Base-by-base conservation (phyloP, 179 eudicot genomes). In the Silene noctiflora region DNA sequence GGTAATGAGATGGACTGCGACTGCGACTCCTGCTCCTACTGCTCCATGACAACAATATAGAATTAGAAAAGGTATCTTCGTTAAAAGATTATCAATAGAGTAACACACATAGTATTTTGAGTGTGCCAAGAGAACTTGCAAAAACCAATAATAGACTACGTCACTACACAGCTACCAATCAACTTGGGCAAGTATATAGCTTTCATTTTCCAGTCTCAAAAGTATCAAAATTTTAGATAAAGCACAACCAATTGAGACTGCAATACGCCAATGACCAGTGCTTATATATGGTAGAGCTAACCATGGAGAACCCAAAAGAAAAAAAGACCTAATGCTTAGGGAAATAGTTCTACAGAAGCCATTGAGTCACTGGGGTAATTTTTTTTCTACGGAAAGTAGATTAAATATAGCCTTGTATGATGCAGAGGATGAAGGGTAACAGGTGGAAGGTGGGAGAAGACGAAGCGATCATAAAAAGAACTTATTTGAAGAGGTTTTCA, bases 1-100 rank as follows among this genome's bases (percentile, higher is more conserved):
- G 80, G 77, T 76, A 75, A 79, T 70, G 73, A 63, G 77, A 55
- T 33, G 87, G 90, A 68, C 87, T 85, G 33, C 80, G 77, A 74
- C 89, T 86, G 60, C 85, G 39, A 67, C 86, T 84, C 71, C 82
- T 33, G 71, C 85, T 84, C 42, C 82, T 29, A 74, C 83, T 84
- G 46, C 80, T 61, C 25, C 79, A 77, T 11, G 60, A 65, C 24
- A 31, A 42, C 8, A 69, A 61, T 72, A n/a, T 22, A 29, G 13
- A 25, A 24, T 70, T 25, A 71, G 62, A 71, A 27, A 35, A 70
- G 8, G 7, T 1, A 21, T 14, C 46, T 6, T 12, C 19, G 33
- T 46, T 69, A 46, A 2, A 24, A 24, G 14, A 62, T 62, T 7
- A 39, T 21, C 3, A 2, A 24, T 20, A 61, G 16, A 25, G 31